Base-by-base conservation (phyloP, 805 yeast species). In the Metschnikowia anglica region DNA sequence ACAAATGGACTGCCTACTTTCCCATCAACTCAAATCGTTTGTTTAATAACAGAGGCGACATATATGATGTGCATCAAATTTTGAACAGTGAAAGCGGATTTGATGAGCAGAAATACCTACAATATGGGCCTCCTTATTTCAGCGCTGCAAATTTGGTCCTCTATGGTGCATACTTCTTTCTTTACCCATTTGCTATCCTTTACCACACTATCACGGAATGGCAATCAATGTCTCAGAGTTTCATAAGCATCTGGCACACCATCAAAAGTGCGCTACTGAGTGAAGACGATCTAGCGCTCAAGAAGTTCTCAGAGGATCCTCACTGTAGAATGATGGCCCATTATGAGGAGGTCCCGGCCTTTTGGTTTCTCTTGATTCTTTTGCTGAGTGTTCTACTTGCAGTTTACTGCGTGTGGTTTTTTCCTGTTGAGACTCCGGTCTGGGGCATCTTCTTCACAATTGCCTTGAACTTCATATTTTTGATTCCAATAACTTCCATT, bases 321-420 rank as follows among this genome's bases (percentile, higher is more conserved):
- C 83, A 78, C 52, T 72, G 80, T 43, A 66, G 64, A 35, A 77
- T 79, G 74, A 80, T 80, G 82, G 48, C 73, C 34, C 65, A 61
- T 42, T 83, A 83, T 59, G 73, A 73, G 28, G 88, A 83, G 49
- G 87, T 81, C 16, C 93, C 95, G 1, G 85, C 80, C 50, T 80
- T 83, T 81, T 82, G 88, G 87, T 83, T 75, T 53, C 53, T 63
- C 3, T 46, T 61, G 3, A 64, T 77, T 12, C 66, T 81, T 30
- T 43, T 77, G n/a, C 49, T 66, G 11, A 66, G 81, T 20, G 65
- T 80, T 7, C 49, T 68, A 2, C 61, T 75, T 32, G 61, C 71
- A 58, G 58, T 77, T n/a, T 49, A 69, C 0, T 66, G 74, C 46
- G 77, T 77, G 7, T 53, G 68, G 37, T 50, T 72, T 11, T 76